Evolutionary conservation across 2,329 filamentous ascomycete genomes (phyloP), one percentile per base, ranked within the genome.

Genomic region (Neonectria faginata): DNA sequence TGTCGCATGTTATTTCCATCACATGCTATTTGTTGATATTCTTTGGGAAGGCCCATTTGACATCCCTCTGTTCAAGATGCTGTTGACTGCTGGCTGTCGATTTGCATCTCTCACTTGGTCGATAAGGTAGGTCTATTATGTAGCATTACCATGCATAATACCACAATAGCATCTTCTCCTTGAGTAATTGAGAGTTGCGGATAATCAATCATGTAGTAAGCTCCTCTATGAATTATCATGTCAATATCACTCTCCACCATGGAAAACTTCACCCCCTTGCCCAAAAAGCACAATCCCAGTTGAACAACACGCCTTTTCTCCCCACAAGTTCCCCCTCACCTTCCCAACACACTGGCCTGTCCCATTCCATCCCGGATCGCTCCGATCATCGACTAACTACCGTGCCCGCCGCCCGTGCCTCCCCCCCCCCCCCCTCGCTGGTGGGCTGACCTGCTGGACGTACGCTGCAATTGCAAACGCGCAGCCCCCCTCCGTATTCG

Each of bases 381-480:
- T 67, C 71, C 71, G 71, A 73, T 53, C 59, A 65, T 63, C 61
- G 57, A 70, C 59, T 60, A 61, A 69, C 57, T 61, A 61, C 54
- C 65, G 62, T 65, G 57, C 58, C 62, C 33, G 60, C 66, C 71
- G n/a, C 39, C 54, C 65, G 62, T 63, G 52, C 58, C 62, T 60
- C 22, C 33, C 64, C 66, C 71, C 65, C 71, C 71, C 33, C 64
- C 66, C 71, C 65, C 71, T 71, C 71, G 70, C 71, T 74, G 66
- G 65, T 73, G 71, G 70, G 64, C 70, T 73, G 71, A 73, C 70
- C 54, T 68, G 27, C 42, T 48, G 20, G 27, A 3, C 12, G 33
- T 36, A 53, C 60, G 29, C 53, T 29, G 67, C 62, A 50, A 29
- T 52, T 44, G 50, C 54, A 54, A 59, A 41, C 56, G 56, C 33